phyloP scores from a whole-genome alignment of 345 rosid genomes.

The Arabis alpina region DNA sequence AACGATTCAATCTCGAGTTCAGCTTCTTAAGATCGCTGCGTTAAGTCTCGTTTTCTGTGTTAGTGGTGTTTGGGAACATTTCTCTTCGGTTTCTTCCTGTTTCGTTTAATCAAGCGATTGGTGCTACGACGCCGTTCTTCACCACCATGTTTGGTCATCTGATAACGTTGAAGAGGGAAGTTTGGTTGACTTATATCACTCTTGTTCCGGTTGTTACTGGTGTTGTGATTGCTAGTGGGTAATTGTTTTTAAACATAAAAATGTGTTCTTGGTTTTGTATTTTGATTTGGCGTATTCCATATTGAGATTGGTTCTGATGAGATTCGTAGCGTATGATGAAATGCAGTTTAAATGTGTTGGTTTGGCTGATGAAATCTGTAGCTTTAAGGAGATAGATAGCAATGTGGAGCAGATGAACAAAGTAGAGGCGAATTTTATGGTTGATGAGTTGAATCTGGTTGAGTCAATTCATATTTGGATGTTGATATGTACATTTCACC shows the following conservation, averaged over 20 bases:
- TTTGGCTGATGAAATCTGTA: constrained; percentile 8
- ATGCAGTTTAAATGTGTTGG: constrained; percentile 2
- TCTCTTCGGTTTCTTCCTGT: constrained; percentile 70
- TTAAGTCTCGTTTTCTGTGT: constrained; percentile 61
- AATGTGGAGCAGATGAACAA: neutral
- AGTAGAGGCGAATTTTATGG: too few species aligned
- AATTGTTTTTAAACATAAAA: neutral
- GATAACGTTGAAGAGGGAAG: constrained; percentile 60
- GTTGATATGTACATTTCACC: neutral
- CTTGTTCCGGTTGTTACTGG: constrained; percentile 73
- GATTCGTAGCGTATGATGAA: neutral
- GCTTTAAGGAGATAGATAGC: constrained; percentile 8
- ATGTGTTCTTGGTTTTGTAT: constrained; percentile 5
- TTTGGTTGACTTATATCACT: constrained; percentile 65
- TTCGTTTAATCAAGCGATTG: constrained; percentile 72
- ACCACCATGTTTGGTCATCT: constrained; percentile 68
- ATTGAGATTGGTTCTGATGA: constrained; percentile 6
- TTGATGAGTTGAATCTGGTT: neutral
- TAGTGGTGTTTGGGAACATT: constrained; percentile 67
- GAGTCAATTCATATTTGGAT: constrained; percentile 3
- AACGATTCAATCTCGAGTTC: constrained; percentile 54
- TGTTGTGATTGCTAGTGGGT: constrained; percentile 77
- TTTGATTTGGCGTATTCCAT: neutral
- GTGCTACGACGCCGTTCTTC: constrained; percentile 76
- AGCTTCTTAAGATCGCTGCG: constrained; percentile 61